Evolutionary conservation across 306 rosid genomes (phyloP).

Genomic region (Trifolium dubium): DNA sequence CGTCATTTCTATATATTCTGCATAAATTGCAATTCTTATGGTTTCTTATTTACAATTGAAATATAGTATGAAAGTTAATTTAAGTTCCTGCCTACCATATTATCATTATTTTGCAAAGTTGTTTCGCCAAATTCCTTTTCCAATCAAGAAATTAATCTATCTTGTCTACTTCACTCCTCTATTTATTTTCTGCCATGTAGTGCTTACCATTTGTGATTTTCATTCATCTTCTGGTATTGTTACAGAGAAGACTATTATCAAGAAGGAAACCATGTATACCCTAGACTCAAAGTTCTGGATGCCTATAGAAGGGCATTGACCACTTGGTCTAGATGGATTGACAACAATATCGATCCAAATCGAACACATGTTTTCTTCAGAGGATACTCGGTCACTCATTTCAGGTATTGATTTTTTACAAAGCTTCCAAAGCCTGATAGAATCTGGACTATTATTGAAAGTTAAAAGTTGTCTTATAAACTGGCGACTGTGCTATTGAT

Average conservation of each 20-base stretch:
- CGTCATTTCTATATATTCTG: too few species aligned
- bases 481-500: not conserved
- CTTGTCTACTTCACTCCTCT: not conserved
- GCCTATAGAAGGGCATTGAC: conserved; percentile 85
- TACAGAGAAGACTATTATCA: conserved; percentile 91
- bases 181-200: not conserved
- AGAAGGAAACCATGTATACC: conserved; percentile 81
- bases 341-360: conserved; percentile 59
- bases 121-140: not conserved
- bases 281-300: conserved; percentile 76
- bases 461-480: too few species aligned
- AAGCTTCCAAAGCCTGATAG: conserved; percentile 4
- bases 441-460: not conserved
- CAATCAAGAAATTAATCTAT: conserved; percentile 9
- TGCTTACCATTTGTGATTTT: conserved; percentile 5
- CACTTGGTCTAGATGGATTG: conserved; percentile 92
- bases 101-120: not conserved
- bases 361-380: conserved; percentile 82
- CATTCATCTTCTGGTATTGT: conserved; percentile 26
- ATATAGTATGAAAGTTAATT: not conserved
- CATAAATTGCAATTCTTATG: not conserved
- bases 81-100: conserved; percentile 3
- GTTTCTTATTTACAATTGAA: not conserved
- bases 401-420: conserved; percentile 60
- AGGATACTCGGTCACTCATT: conserved; percentile 92